Evolutionary conservation across 2,329 filamentous ascomycete species (phyloP), one percentile per base, ranked within the genome.

Genomic region (Verticillium alfalfae): DNA sequence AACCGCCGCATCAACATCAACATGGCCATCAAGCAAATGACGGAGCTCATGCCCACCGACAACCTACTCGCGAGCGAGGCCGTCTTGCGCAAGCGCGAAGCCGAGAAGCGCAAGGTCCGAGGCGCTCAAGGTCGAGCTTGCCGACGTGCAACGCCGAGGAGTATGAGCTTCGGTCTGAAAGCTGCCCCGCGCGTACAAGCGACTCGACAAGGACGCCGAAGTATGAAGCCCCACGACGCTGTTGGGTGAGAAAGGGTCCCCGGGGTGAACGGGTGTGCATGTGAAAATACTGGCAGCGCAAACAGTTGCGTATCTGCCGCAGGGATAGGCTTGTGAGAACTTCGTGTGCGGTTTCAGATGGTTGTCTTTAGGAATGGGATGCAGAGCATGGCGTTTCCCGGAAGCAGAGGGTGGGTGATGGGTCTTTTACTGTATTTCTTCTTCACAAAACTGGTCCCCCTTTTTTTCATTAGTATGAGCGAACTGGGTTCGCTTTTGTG

Each of bases 171-270:
- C 52, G 91, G 91, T 1, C 76, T 95, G 68, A 88, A 88, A 88
- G 73, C 78, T 95, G 60, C 86, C 91, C 71, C 80, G 89, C 26
- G 88, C 89, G 10, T 89, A 90, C 75, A 93, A 92, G 78, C 84
- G 91, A 57, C 81, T 87, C 67, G 90, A 93, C 68, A 84, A 88
- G 65, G 83, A 89, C 59, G 82, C 81, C 2, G 79, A 81, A 81
- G 38, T 89, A 81, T 68, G 87, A 91, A 69, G n/a, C n/a, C 85
- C 85, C 12, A 88, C 87, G 0, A 84, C 84, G 36, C 75, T 96
- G 10, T 96, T 96, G 92, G 92, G 89, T 96, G 58, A 84, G 88
- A 69, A 69, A 82, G 92, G 65, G 88, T 93, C 64, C 64, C 93
- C 90, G 22, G 84, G 81, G 64, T 89, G n/a, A 62, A 39, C 12